Percentiles rank a stretch among this genome's conserved stretches.
These are phyloP conservation scores for Quillaja saponaria DNA, from an alignment of 306 rosid genomes.

Conservation along the genomic window DNA sequence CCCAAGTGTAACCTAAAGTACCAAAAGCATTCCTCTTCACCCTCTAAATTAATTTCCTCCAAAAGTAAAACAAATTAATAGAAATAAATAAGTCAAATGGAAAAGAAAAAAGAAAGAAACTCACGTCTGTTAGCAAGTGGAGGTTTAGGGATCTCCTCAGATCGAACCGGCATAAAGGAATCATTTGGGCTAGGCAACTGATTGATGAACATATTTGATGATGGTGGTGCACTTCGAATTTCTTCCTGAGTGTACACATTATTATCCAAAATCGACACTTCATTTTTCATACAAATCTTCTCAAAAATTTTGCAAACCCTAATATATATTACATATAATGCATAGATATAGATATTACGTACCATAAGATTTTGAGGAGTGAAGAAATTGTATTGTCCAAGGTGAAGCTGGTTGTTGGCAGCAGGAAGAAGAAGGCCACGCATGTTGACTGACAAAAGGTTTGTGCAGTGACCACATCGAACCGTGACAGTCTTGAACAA, in stretches of 20 bases:
- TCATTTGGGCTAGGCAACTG: conserved; percentile 61
- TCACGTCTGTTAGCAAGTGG: conserved; percentile 74
- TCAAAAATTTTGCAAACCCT: conserved; percentile 13
- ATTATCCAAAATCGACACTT: background rate
- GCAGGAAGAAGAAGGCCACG: conserved; percentile 63
- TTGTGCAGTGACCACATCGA: conserved; percentile 96
- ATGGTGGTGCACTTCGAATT: conserved; percentile 68
- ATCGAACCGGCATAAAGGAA: conserved; percentile 47
- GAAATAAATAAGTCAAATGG: background rate
- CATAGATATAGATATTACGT: background rate
- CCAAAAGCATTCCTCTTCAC: conserved; percentile 40
- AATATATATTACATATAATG: no score
- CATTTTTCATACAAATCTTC: background rate
- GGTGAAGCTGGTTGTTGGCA: conserved; percentile 61
- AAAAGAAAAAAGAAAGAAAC: conserved; percentile 17
- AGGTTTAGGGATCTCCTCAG: conserved; percentile 76
- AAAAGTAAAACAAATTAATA: no score
- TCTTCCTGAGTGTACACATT: conserved; percentile 61
- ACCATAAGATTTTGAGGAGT: conserved; percentile 77
- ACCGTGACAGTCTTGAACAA: conserved; percentile 94
- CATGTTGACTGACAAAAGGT: conserved; percentile 87
- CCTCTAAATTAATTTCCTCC: background rate
- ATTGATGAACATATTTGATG: conserved; percentile 54
- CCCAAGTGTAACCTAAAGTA: background rate
- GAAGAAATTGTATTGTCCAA: conserved; percentile 57